Conservation (phyloP, 768 basidiomycete genomes). For the Tubosaeta brunneosetosa region DNA sequence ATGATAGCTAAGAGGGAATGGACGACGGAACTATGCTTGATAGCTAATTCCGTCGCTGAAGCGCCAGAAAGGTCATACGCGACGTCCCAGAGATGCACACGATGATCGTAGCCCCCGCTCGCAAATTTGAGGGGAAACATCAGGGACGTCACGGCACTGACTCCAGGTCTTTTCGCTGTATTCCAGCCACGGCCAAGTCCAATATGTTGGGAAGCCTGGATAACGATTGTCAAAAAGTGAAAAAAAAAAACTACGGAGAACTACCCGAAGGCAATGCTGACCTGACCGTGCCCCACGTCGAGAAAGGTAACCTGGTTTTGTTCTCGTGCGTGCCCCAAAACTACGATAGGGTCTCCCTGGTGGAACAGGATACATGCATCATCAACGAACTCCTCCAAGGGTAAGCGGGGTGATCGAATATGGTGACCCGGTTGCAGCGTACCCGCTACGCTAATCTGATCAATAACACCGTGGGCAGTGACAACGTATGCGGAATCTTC, state of each 20-base stretch:
- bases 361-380: conserved; percentile 38
- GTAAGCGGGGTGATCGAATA: conserved; percentile 20
- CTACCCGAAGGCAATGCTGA: conserved; percentile 10
- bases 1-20: conserved; percentile 41
- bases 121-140: conserved; percentile 40
- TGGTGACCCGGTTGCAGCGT: conserved; percentile 13
- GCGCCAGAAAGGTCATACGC: conserved; percentile 31
- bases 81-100: conserved; percentile 45
- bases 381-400: conserved; percentile 34
- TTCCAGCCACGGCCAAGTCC: conserved; percentile 29
- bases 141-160: conserved; percentile 41
- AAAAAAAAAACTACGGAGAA: background rate
- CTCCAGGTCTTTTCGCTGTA: conserved; percentile 36
- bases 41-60: conserved; percentile 29
- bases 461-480: conserved; percentile 39
- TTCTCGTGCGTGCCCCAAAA: conserved; percentile 40
- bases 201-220: conserved; percentile 8
- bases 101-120: conserved; percentile 47
- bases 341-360: conserved; percentile 21
- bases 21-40: conserved; percentile 41
- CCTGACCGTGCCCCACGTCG: conserved; percentile 15
- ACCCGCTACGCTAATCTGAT: conserved; percentile 21
- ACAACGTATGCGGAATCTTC: conserved; percentile 23
- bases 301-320: conserved; percentile 31
- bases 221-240: conserved; percentile 2